Evolutionary conservation across 257 asterid genomes (phyloP).

Genomic region (Lycium ferocissimum): DNA sequence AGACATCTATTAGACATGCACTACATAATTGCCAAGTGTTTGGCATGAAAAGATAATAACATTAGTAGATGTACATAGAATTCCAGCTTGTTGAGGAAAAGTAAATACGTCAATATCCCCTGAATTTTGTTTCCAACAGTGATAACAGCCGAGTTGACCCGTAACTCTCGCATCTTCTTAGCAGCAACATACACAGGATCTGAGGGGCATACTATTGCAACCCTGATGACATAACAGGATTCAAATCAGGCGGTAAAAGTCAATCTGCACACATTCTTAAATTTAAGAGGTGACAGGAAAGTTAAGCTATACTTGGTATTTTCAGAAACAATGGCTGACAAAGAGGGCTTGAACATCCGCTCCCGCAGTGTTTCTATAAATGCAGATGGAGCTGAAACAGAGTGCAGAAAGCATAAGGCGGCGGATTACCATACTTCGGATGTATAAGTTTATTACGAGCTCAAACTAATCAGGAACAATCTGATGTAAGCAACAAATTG

Average conservation of each 20-base stretch:
- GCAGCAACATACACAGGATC: conserved; percentile 91
- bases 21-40: background rate
- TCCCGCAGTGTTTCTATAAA: conserved; percentile 89
- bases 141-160: conserved; percentile 80
- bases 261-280: conserved; percentile 25
- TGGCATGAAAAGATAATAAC: conserved; percentile 29
- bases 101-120: conserved; percentile 87
- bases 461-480: conserved; percentile 24
- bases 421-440: background rate
- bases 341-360: conserved; percentile 92
- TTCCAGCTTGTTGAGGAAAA: conserved; percentile 34
- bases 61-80: conserved; percentile 16
- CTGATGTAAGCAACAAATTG: conserved; percentile 3
- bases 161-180: conserved; percentile 82
- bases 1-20: conserved; percentile 36
- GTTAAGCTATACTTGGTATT: conserved; percentile 58
- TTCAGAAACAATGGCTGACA: conserved; percentile 79
- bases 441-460: conserved; percentile 23
- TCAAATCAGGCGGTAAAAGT: conserved; percentile 33
- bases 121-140: conserved; percentile 71
- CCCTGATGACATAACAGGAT: conserved; percentile 55
- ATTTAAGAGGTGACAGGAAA: conserved; percentile 30
- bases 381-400: conserved; percentile 78
- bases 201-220: conserved; percentile 72
- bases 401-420: conserved; percentile 14